Base-by-base conservation (phyloP, 306 rosid species). In the Castanea crenata region DNA sequence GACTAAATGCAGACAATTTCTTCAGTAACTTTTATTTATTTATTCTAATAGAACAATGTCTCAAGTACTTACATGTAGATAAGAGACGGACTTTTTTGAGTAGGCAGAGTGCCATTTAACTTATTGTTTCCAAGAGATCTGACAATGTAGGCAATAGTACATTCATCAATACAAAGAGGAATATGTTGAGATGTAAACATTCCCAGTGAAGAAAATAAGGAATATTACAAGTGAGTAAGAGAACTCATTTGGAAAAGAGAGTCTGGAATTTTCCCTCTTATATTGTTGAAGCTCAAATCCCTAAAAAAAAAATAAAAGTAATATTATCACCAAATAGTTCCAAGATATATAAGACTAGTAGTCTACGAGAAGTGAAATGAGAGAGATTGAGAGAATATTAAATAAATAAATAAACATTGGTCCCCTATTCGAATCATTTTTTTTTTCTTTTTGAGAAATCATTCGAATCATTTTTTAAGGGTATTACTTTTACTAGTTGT, bases 221-320 rank as follows among this genome's bases (percentile, higher is more conserved):
- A 49, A 81, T 44, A 75, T 89, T 94, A 94, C 98, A 94, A 87
- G 85, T 14, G 5, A 16, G 80, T 5, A 31, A 94, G 92, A 4
- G 74, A 83, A 21, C 77, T 90, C 91, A 86, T 63, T 76, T 77
- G 88, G 90, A 89, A 92, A 83, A 94, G 85, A 31, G 92, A 88
- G 72, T 19, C 78, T 1, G 89, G 89, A 79, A 90, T 90, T 71
- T 76, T 84, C 35, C 96, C 97, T 3, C 69, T 81, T 74, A 94
- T 73, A 76, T 79, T 89, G 82, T 94, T 94, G 92, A 94, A 94
- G 91, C 98, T 94, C 78, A 94, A 83, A 81, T 92, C 98, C 87
- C 98, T 94, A 85, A 25, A 25, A 25, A 62, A 86, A 72, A n/a
- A 79, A 35, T 3, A 55, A 2, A 69, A 7, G 46, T 25, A 82